These are phyloP conservation scores for Chaetomium tenue DNA, from an alignment of 495 filamentous ascomycete genomes.

Conservation along the genomic window DNA sequence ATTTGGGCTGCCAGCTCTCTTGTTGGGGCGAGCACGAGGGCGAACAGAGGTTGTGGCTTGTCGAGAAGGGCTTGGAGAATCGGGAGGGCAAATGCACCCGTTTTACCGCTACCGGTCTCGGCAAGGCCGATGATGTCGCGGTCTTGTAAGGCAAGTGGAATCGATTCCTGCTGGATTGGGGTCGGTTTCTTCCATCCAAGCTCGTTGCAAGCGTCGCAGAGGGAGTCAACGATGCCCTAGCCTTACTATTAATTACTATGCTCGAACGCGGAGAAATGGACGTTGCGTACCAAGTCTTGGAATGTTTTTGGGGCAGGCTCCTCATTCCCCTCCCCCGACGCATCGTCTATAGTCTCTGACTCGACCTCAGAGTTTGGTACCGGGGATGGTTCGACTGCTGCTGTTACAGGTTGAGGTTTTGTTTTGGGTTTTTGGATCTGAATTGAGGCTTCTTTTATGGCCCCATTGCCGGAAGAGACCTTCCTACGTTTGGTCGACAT, in stretches of 20 bases:
- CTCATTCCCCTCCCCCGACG: conserved; percentile 20
- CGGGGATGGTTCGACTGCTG: conserved; percentile 12
- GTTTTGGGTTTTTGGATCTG: conserved; percentile 15
- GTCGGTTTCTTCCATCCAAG: conserved; percentile 84
- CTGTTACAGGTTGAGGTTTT: conserved; percentile 4
- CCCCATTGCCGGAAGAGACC: conserved; percentile 19
- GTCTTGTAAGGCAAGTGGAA: conserved; percentile 76
- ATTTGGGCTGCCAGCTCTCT: conserved; percentile 92
- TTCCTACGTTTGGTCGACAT: conserved; percentile 37
- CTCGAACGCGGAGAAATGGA: not conserved
- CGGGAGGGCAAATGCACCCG: conserved; percentile 82
- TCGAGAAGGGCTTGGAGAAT: conserved; percentile 86
- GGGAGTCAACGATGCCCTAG: conserved; percentile 73
- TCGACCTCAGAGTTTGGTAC: conserved; percentile 23
- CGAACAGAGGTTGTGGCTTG: conserved; percentile 72
- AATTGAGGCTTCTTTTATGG: conserved; percentile 5
- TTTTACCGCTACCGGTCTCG: conserved; percentile 94
- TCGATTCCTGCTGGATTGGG: conserved; percentile 70
- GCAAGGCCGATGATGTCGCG: conserved; percentile 90
- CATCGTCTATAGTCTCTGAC: conserved; percentile 29
- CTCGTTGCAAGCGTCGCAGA: conserved; percentile 80
- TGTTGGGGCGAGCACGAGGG: conserved; percentile 83
- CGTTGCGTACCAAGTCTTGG: conserved; percentile 57
- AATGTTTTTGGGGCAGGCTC: conserved; percentile 62
- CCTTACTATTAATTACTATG: conserved; percentile 21